These are phyloP conservation scores for Trapa incisa DNA, from an alignment of 345 rosid genomes.

Conservation along the genomic window DNA sequence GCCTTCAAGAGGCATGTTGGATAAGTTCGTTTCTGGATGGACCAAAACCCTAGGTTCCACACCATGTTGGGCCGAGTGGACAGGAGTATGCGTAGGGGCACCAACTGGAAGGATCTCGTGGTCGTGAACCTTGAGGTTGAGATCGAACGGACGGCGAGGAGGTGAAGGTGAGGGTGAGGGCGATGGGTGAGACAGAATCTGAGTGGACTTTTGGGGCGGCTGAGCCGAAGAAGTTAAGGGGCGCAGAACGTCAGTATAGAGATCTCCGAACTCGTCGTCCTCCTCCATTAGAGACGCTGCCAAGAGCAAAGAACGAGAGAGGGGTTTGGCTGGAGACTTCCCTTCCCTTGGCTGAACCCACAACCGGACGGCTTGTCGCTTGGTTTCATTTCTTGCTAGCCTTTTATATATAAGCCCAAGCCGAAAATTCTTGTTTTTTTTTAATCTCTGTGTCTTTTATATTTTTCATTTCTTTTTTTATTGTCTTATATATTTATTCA, in stretches of 20 bases:
- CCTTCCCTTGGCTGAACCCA: neutral
- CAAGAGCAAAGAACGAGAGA: neutral
- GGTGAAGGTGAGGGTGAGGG: slow-evolving; percentile 12
- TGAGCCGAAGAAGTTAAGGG: slow-evolving; percentile 37
- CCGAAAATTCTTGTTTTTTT: too few species aligned
- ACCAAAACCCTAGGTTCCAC: slow-evolving; percentile 35
- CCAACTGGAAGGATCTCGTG: slow-evolving; percentile 9
- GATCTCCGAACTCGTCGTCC: slow-evolving; percentile 99
- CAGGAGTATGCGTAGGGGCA: slow-evolving; percentile 5
- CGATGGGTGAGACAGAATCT: neutral
- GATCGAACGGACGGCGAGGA: slow-evolving; percentile 45
- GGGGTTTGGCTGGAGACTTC: neutral
- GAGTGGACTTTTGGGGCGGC: slow-evolving; percentile 5
- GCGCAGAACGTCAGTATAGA: slow-evolving; percentile 68
- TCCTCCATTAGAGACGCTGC: slow-evolving; percentile 55
- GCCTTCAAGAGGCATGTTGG: neutral
- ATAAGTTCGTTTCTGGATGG: slow-evolving; percentile 1
- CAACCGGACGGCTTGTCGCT: neutral
- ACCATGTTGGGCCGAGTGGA: slow-evolving; percentile 11
- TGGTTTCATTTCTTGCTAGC: neutral
- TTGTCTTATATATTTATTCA: too few species aligned
- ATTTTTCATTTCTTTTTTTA: too few species aligned
- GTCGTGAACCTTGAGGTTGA: slow-evolving; percentile 29
- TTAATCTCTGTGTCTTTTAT: too few species aligned
- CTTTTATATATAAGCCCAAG: neutral